Conservation (phyloP, 768 basidiomycete genomes). For the Tephrocybe sp. region DNA sequence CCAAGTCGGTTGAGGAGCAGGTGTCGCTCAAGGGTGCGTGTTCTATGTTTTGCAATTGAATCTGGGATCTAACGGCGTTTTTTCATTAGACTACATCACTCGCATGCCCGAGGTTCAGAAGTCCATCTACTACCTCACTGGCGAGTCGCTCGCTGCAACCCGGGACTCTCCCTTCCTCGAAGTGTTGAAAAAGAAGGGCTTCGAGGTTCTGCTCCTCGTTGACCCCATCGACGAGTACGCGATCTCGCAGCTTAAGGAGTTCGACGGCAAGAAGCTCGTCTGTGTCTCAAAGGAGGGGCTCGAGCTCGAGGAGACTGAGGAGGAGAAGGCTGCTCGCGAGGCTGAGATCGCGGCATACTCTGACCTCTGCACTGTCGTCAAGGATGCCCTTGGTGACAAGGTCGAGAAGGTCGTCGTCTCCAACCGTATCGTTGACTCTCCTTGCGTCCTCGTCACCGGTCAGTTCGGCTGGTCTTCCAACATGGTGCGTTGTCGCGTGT, state of each 20-base stretch:
- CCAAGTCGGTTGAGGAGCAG: constrained; percentile 87
- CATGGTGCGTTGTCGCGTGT: constrained; percentile 63
- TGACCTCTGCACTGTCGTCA: constrained; percentile 91
- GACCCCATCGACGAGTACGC: constrained; percentile 99
- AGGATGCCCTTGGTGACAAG: constrained; percentile 98
- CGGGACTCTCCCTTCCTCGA: constrained; percentile 98
- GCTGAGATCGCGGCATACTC: constrained; percentile 78
- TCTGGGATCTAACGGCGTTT: background rate
- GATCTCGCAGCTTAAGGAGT: constrained; percentile 98
- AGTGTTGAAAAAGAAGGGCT: constrained; percentile 99
- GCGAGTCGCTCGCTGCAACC: constrained; percentile 89
- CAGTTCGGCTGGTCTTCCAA: constrained; percentile 99
- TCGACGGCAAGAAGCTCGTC: constrained; percentile 95
- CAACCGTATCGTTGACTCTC: constrained; percentile 96
- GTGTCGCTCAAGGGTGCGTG: constrained; percentile 85
- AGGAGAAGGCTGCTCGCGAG: constrained; percentile 92
- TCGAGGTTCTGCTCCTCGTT: constrained; percentile 95
- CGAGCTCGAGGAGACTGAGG: constrained; percentile 98
- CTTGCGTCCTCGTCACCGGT: constrained; percentile 95
- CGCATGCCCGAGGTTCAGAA: constrained; percentile 99
- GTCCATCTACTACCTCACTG: constrained; percentile 98
- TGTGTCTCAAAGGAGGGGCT: constrained; percentile 99
- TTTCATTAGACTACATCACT: constrained; percentile 85
- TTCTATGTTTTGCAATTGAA: background rate
- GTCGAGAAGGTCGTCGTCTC: constrained; percentile 99